phyloP scores from a whole-genome alignment of 2,329 filamentous ascomycete genomes.

The Grosmannia clavigera region DNA sequence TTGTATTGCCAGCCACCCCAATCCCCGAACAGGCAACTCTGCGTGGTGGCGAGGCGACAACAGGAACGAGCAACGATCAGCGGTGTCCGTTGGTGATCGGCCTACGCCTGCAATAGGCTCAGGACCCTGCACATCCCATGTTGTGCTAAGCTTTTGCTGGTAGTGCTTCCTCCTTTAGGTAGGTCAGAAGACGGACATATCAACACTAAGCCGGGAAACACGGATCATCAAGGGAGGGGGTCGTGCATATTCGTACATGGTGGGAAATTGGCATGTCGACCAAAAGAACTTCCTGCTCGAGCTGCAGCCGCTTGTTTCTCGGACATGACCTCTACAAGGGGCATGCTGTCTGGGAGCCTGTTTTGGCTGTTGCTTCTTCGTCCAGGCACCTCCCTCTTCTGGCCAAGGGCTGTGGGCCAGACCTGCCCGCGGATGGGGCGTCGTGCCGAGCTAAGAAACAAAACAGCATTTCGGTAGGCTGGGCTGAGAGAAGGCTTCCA shows the following conservation, averaged over 20 bases:
- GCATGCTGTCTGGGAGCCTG: neutral
- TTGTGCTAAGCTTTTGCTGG: neutral
- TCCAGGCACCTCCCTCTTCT: neutral
- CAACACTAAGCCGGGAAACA: neutral
- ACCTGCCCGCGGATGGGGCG: neutral
- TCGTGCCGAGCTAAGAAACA: neutral
- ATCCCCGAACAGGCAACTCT: neutral
- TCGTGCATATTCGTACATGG: neutral
- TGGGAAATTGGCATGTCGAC: neutral
- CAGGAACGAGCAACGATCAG: neutral
- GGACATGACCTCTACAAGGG: neutral
- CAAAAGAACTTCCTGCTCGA: no score
- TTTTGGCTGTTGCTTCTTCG: neutral
- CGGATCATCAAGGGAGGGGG: neutral
- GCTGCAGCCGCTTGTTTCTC: neutral
- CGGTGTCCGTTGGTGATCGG: neutral
- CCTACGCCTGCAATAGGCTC: neutral
- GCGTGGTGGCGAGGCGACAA: neutral
- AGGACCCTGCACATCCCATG: neutral
- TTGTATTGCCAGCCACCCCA: neutral
- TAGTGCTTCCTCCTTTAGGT: neutral
- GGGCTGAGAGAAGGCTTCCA: neutral
- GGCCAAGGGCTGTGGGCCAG: neutral
- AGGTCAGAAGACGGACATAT: neutral
- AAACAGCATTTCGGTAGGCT: neutral